Conservation (phyloP, 495 filamentous ascomycete species). For the Glarea lozoyensis region DNA sequence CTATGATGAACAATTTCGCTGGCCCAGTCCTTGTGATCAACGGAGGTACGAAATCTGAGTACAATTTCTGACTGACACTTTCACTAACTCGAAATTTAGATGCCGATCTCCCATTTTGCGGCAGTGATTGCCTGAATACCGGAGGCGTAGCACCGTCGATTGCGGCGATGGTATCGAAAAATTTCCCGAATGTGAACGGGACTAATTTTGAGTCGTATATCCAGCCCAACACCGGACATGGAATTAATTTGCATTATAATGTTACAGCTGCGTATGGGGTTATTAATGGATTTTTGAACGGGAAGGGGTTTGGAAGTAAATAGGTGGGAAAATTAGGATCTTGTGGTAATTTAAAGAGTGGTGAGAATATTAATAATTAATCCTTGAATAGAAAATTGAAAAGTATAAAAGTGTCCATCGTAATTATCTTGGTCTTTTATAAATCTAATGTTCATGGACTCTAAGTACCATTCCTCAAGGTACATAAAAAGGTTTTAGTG, state of each 20-base stretch:
- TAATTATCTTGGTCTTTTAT: too few species aligned
- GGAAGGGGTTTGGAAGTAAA: constrained; percentile 19
- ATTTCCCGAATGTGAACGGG: constrained; percentile 32
- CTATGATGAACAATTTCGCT: constrained; percentile 16
- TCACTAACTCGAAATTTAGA: constrained; percentile 16
- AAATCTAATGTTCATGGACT: too few species aligned
- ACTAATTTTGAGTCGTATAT: constrained; percentile 33
- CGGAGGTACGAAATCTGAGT: constrained; percentile 22
- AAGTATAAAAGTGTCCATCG: too few species aligned
- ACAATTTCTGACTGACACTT: neutral
- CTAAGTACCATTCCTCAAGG: too few species aligned
- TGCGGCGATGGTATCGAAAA: constrained; percentile 24
- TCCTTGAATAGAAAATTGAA: too few species aligned
- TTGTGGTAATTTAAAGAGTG: neutral
- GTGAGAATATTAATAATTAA: neutral
- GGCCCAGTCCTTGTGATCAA: constrained; percentile 23
- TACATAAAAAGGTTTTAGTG: too few species aligned
- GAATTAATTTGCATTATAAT: constrained; percentile 43
- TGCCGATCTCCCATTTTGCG: constrained; percentile 42
- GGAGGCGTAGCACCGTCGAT: constrained; percentile 28
- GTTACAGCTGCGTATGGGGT: constrained; percentile 33
- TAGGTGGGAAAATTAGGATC: neutral
- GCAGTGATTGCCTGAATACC: constrained; percentile 38
- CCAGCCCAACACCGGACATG: constrained; percentile 42
- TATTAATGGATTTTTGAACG: constrained; percentile 27